phyloP scores from a whole-genome alignment of 441 rosid genomes.

The Euphorbia celastroides region DNA sequence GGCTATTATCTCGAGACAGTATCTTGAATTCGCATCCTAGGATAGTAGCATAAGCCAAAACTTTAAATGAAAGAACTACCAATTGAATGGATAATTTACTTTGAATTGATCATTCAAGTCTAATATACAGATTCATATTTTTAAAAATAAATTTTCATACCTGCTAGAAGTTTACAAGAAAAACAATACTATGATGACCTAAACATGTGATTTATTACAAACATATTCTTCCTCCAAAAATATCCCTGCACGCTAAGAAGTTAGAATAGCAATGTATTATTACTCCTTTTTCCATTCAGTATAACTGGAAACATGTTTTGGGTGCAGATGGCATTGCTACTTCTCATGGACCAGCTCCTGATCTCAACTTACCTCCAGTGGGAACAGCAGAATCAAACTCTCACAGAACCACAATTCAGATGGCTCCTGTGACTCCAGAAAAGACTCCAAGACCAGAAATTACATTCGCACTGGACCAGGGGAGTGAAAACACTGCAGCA shows the following conservation, averaged over 20 bases:
- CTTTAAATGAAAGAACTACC: too few relatives aligned
- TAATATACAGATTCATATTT: too few relatives aligned
- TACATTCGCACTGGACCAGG: conserved; percentile 13
- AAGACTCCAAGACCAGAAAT: conserved; percentile 28
- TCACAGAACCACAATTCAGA: conserved; percentile 15
- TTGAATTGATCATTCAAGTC: too few relatives aligned
- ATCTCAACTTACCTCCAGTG: conserved; percentile 31
- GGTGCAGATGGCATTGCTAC: conserved; percentile 29
- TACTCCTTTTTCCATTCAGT: conserved; percentile 8
- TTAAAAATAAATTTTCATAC: too few relatives aligned
- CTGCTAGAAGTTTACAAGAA: too few relatives aligned
- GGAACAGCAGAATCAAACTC: conserved; percentile 23
- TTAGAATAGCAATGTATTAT: neutral
- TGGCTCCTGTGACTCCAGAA: conserved; percentile 55
- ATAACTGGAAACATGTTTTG: conserved; percentile 2
- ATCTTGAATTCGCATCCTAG: too few relatives aligned
- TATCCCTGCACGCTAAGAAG: neutral
- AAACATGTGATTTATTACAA: too few relatives aligned
- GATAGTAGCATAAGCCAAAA: too few relatives aligned
- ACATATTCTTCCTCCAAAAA: neutral
- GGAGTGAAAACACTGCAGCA: conserved; percentile 18
- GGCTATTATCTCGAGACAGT: too few relatives aligned
- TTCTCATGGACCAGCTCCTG: conserved; percentile 22
- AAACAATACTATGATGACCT: too few relatives aligned
- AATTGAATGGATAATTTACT: too few relatives aligned